Percentiles rank a stretch among this genome's conserved stretches.
Conservation (phyloP, 768 basidiomycete species). For the Gymnopilus junonius region DNA sequence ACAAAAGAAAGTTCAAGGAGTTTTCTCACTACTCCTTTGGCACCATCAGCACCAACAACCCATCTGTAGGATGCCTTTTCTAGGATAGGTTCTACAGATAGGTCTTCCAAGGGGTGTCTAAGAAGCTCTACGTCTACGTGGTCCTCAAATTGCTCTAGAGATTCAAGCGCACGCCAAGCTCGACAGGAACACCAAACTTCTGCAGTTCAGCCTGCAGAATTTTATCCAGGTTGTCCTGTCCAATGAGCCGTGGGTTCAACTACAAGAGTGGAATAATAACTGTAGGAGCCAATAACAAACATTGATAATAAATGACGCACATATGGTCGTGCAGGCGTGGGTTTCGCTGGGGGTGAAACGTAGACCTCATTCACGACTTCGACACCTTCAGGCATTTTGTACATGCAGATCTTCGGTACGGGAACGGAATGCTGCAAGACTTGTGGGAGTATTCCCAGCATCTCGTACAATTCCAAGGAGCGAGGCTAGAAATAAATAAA, state of each 20-base stretch:
- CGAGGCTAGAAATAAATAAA: conserved; percentile 37
- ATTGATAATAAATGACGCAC: conserved; percentile 19
- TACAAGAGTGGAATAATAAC: background rate
- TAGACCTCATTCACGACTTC: conserved; percentile 30
- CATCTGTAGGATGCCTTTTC: conserved; percentile 37
- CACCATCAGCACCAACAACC: conserved; percentile 50
- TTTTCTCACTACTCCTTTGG: conserved; percentile 43
- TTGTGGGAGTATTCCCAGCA: conserved; percentile 39
- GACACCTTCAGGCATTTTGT: conserved; percentile 35
- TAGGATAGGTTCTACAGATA: background rate
- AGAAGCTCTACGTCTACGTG: conserved; percentile 40
- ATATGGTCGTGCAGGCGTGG: conserved; percentile 34
- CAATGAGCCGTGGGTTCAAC: conserved; percentile 19
- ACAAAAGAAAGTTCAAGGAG: conserved; percentile 40
- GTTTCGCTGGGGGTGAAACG: conserved; percentile 25
- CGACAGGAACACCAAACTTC: conserved; percentile 36
- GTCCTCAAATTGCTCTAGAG: conserved; percentile 42
- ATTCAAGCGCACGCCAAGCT: conserved; percentile 46
- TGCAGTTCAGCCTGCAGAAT: conserved; percentile 38
- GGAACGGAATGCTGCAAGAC: conserved; percentile 29
- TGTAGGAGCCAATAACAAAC: background rate
- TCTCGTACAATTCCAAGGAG: conserved; percentile 45
- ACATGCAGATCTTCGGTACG: conserved; percentile 28
- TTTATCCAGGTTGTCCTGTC: conserved; percentile 38
- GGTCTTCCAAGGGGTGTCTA: conserved; percentile 13